Percentiles rank a stretch among this genome's conserved stretches.
phyloP scores from a whole-genome alignment of 2,329 filamentous ascomycete genomes.

The Stagonosporopsis tanaceti region DNA sequence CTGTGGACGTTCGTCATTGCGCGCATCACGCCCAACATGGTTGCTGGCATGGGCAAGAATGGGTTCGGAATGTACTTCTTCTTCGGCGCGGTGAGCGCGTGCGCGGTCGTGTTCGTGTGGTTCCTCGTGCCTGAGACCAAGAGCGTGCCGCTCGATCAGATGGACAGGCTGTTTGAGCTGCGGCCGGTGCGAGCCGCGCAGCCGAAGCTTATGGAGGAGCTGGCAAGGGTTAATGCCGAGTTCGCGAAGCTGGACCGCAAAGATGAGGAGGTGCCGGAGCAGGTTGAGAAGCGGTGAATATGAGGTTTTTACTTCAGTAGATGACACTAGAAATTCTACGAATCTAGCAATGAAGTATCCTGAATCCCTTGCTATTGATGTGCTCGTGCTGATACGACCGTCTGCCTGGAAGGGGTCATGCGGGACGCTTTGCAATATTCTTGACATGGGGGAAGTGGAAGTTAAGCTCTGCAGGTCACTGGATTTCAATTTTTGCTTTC shows the following conservation, averaged over 20 bases:
- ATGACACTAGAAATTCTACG: too few relatives aligned
- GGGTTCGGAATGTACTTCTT: slow-evolving; percentile 56
- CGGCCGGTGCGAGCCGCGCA: slow-evolving; percentile 54
- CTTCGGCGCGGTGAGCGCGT: slow-evolving; percentile 58
- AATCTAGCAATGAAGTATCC: too few relatives aligned
- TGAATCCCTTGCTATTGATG: too few relatives aligned
- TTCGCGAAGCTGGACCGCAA: slow-evolving; percentile 18
- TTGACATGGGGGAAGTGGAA: too few relatives aligned
- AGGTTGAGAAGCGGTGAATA: slow-evolving; percentile 13
- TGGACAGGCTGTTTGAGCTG: slow-evolving; percentile 58
- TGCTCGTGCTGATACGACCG: too few relatives aligned
- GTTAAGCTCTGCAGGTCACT: too few relatives aligned
- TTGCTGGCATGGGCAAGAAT: slow-evolving; percentile 51
- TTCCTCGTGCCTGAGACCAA: slow-evolving; percentile 56
- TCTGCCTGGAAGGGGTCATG: too few relatives aligned
- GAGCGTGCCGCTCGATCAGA: slow-evolving; percentile 55
- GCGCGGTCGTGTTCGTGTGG: slow-evolving; percentile 51
- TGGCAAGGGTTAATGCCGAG: slow-evolving; percentile 16
- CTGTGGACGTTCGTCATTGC: slow-evolving; percentile 74
- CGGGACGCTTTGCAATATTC: too few relatives aligned
- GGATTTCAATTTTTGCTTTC: too few relatives aligned
- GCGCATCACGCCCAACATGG: slow-evolving; percentile 74
- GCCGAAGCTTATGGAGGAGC: slow-evolving; percentile 16
- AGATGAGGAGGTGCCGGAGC: slow-evolving; percentile 8
- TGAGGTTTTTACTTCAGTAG: too few relatives aligned